Conservation (phyloP, 2,329 filamentous ascomycete genomes). For the Cercospora sp. region DNA sequence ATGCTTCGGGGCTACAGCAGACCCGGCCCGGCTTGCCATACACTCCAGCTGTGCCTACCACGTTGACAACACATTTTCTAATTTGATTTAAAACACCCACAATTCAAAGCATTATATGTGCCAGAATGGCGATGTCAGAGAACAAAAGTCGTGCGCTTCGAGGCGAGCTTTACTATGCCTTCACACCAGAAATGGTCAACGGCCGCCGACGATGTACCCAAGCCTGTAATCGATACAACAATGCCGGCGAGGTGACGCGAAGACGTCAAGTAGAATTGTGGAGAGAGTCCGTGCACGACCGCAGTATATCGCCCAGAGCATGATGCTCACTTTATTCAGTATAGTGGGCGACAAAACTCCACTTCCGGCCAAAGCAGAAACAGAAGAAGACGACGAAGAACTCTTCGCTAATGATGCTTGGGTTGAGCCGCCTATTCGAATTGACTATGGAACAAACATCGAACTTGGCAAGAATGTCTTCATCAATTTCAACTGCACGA, state of each 20-base stretch:
- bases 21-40: neutral
- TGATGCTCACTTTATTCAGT: slow-evolving; percentile 45
- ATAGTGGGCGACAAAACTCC: slow-evolving; percentile 63
- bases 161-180: slow-evolving; percentile 70
- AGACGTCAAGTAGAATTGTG: slow-evolving; percentile 67
- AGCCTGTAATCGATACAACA: slow-evolving; percentile 66
- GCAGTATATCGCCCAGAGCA: no score
- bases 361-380: slow-evolving; percentile 60
- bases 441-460: slow-evolving; percentile 79
- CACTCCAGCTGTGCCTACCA: neutral
- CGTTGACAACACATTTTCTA: neutral
- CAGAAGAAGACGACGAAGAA: slow-evolving; percentile 64
- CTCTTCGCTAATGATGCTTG: slow-evolving; percentile 66
- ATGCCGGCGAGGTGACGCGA: slow-evolving; percentile 57
- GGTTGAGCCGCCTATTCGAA: slow-evolving; percentile 67
- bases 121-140: slow-evolving; percentile 32
- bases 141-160: slow-evolving; percentile 38
- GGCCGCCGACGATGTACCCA: slow-evolving; percentile 63
- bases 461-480: slow-evolving; percentile 70
- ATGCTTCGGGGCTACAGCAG: neutral
- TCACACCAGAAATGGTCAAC: slow-evolving; percentile 66
- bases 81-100: neutral
- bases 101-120: no score
- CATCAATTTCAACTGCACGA: slow-evolving; percentile 73
- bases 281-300: slow-evolving; percentile 54